Conservation (phyloP, 2,329 filamentous ascomycete genomes). For the Clonostachys rhizophaga region DNA sequence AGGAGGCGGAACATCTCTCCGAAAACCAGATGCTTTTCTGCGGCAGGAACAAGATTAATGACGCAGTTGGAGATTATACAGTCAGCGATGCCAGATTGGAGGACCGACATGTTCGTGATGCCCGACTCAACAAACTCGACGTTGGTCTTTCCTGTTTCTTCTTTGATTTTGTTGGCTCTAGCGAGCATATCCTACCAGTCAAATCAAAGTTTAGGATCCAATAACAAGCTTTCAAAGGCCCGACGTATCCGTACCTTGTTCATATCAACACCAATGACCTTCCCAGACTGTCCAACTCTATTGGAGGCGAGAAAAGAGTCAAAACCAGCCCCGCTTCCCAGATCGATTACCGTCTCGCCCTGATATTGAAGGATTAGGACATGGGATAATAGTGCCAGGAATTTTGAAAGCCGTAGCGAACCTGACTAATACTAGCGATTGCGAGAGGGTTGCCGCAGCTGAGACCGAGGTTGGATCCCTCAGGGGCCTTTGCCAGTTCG, state of each 20-base stretch:
- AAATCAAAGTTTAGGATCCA: no score
- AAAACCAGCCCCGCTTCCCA: slow-evolving; percentile 53
- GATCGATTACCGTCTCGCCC: slow-evolving; percentile 53
- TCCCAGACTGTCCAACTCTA: slow-evolving; percentile 41
- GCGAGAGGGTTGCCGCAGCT: slow-evolving; percentile 50
- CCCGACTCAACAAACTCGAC: slow-evolving; percentile 42
- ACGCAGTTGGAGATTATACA: slow-evolving; percentile 60
- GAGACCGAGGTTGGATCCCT: slow-evolving; percentile 44
- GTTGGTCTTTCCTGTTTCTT: slow-evolving; percentile 31
- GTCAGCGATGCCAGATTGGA: slow-evolving; percentile 36
- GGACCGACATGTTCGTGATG: slow-evolving; percentile 41
- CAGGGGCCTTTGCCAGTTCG: slow-evolving; percentile 38
- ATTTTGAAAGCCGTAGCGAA: slow-evolving; percentile 7
- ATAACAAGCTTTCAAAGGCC: no score
- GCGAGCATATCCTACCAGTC: slow-evolving; percentile 47
- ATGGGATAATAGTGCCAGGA: background rate
- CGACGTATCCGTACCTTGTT: slow-evolving; percentile 34
- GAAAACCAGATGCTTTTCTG: slow-evolving; percentile 50
- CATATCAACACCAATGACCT: slow-evolving; percentile 55
- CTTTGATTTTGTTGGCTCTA: slow-evolving; percentile 38
- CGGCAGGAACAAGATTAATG: slow-evolving; percentile 50
- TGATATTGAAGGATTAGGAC: slow-evolving; percentile 10
- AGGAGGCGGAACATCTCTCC: slow-evolving; percentile 53
- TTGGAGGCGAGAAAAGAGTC: slow-evolving; percentile 50
- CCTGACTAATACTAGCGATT: slow-evolving; percentile 38